Base-by-base conservation (phyloP, 805 yeast species). In the Jamesozyma hellenica region DNA sequence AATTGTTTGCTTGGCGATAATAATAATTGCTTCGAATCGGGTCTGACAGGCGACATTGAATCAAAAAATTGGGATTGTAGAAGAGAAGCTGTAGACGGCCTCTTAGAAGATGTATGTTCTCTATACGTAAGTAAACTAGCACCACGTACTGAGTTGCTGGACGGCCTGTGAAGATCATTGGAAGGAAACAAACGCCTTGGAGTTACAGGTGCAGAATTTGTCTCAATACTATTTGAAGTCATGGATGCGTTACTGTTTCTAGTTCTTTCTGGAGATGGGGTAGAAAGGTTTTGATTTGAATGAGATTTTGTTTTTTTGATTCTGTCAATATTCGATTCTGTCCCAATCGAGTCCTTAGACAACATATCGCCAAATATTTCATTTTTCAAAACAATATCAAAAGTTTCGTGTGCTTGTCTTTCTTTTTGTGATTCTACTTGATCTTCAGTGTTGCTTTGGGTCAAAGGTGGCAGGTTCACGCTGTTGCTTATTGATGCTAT, bases 281-380 rank as follows among this genome's bases (percentile, higher is more conserved):
- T 44, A 5, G 40, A 15, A 10, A 36, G 37, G 7, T 28, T 19
- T 15, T 34, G 25, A 17, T 34, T 30, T 37, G 34, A 32, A 48
- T 2, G 50, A 10, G 42, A 4, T 16, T 17, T 14, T n/a, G 70
- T 52, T 36, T 50, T 51, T 32, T 52, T 50, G 17, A 57, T 56
- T 31, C 50, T 55, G 26, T 55, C 59, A n/a, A 60, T 55, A 33
- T 51, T 52, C n/a, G 56, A 48, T 18, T 61, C 65, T 12, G 55
- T 52, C 3, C 56, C 55, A 6, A 52, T 48, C 14, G 56, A 41
- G 41, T 51, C 58, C 35, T 48, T 68, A 4, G 88, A 85, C 4
- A 85, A 75, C 44, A 82, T 75, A 54, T 82, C 92, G 13, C 96
- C 97, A 66, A 92, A 92, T 28, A 92, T 64, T 58, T 92, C 98